Evolutionary conservation across 140 eudicot species (phyloP), one percentile per base, ranked within the genome.

Genomic region (Oenanthe javanica): DNA sequence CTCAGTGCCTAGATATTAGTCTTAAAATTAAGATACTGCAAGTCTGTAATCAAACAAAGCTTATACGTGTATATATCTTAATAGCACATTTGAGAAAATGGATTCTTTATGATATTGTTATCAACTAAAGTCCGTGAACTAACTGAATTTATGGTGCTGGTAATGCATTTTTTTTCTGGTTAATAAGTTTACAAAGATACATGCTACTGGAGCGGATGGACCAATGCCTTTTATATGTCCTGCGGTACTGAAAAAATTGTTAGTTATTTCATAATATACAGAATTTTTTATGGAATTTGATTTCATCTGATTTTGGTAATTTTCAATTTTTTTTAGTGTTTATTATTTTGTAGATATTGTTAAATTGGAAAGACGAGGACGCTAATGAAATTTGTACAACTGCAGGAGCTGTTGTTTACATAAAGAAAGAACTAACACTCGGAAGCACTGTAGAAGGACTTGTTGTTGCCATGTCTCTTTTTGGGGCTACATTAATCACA

Each of bases 401-500:
- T 80, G 80, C 86, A 94, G 97, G 97, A 74, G 89, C 97, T 70
- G 95, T 94, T 85, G 91, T 94, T 76, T 94, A 94, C 87, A 89
- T 94, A 82, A 94, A 94, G 85, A 94, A 83, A 83, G 97, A 94
- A 84, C 91, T 94, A 78, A 69, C 89, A 52, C 83, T 94, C 81
- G 88, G 92, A 84, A 85, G 96, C 52, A 95, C 93, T 47, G 83
- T 95, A 75, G 97, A 95, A 86, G 99, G 99, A 77, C 90, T 95
- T 43, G 88, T 95, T 51, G 96, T 95, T 36, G 97, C 99, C 9
- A 95, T 87, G 93, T 95, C 99, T 25, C 86, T 94, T 16, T 89
- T 94, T 47, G 97, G 99, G 19, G 99, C 99, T 9, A 94, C 97
- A 10, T 86, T 87, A 25, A 94, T 94, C 83, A 94, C 99, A 3